Evolutionary conservation across 1,284 basidiomycete species (phyloP), one percentile per base, ranked within the genome.

Genomic region (Apiotrichum akiyoshidainum): DNA sequence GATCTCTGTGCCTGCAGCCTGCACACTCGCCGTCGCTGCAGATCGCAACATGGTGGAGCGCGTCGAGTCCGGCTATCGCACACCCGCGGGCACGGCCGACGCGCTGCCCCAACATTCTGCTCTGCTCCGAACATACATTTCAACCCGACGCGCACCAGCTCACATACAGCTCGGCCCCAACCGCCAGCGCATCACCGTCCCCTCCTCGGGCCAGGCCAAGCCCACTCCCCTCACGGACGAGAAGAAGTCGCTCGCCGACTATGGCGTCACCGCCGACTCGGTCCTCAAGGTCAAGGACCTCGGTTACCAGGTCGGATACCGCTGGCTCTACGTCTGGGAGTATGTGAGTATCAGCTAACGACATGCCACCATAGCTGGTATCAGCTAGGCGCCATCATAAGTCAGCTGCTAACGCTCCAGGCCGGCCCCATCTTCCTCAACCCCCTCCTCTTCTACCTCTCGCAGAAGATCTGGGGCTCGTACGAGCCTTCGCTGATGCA

Each of bases 381-480:
- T n/a, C n/a, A 31, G 26, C 26, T 31, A 31, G 4, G 7, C 7
- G 7, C 3, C 26, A 3, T 31, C 37, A 10, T 4, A 12, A n/a
- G n/a, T 4, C 40, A 41, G 8, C 14, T 41, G 52, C 58, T 60
- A 45, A 65, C 60, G 14, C 37, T 33, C 5, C 64, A 95, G 92
- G 80, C 81, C 53, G 96, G 96, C 3, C 95, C 95, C 0, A 82
- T 99, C 55, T 64, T 97, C 69, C 88, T 99, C 68, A 94, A 98
- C 76, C 92, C 95, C 0, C 75, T 94, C 35, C 80, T 96, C 58
- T 95, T 93, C 78, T 80, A 86, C 70, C 83, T 87, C 64, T 75
- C 72, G n/a, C 61, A 67, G 42, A 54, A 64, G 12, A 55, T 73
- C 46, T 74, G 70, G 69, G 74, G 72, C 33, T 22, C 62, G 2